These are phyloP conservation scores for Chlorella variabilis DNA, from an alignment of 163 green algal genomes.

Conservation along the genomic window DNA sequence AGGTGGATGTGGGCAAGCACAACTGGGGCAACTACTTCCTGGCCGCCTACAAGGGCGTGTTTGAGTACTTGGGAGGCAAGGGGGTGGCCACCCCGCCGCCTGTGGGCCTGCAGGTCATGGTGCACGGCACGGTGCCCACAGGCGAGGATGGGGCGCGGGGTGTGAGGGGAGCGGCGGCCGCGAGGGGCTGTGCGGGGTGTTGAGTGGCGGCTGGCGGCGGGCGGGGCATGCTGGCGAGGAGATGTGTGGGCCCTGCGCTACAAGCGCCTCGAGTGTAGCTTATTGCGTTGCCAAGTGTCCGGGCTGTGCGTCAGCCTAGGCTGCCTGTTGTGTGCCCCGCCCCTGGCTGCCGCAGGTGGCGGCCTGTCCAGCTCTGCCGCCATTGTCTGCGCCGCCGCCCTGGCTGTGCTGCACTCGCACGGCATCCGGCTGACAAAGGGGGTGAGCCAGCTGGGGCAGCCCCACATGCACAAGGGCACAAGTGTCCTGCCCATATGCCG, in stretches of 20 bases:
- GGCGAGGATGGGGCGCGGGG: too few species aligned
- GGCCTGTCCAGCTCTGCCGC: constrained; percentile 88
- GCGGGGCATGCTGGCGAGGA: too few species aligned
- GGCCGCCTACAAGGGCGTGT: constrained; percentile 93
- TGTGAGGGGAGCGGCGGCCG: too few species aligned
- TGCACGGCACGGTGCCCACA: constrained; percentile 86
- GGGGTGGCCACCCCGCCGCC: constrained; percentile 43
- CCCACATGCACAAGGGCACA: neutral
- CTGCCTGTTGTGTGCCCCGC: too few species aligned
- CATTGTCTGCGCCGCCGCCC: constrained; percentile 85
- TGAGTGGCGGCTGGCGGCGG: too few species aligned
- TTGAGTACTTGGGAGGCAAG: constrained; percentile 68
- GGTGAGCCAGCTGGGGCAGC: neutral
- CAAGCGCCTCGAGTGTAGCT: too few species aligned
- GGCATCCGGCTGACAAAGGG: constrained; percentile 49
- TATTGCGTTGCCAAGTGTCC: too few species aligned
- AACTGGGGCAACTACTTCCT: constrained; percentile 97
- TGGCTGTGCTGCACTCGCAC: constrained; percentile 77
- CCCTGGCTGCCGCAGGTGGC: too few species aligned
- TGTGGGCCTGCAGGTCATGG: constrained; percentile 79
- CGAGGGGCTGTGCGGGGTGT: too few species aligned
- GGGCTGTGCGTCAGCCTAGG: too few species aligned
- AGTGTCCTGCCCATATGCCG: too few species aligned
- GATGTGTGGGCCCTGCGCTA: too few species aligned
- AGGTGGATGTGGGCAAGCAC: constrained; percentile 83